Conservation (phyloP, 75 land plant genomes). For the Selaginella moellendorffii region DNA sequence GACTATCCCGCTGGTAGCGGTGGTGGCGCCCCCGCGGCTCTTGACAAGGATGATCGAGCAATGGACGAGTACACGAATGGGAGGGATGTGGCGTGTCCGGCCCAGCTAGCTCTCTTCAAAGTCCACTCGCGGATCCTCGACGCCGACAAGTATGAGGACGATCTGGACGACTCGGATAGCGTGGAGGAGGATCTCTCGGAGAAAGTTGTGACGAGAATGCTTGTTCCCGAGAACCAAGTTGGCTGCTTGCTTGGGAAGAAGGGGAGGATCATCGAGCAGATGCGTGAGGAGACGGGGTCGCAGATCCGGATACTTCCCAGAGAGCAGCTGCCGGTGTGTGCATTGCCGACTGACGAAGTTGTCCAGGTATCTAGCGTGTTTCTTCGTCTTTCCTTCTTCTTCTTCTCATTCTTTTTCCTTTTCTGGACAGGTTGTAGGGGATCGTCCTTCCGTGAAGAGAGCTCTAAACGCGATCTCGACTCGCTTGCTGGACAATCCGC, state of each 20-base stretch:
- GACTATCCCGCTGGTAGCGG: background rate
- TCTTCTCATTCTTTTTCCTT: too few species aligned
- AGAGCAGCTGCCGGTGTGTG: slow-evolving; percentile 61
- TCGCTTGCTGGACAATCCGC: slow-evolving; percentile 41
- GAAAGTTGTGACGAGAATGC: slow-evolving; percentile 30
- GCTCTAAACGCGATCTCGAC: slow-evolving; percentile 44
- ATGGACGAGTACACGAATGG: slow-evolving; percentile 7
- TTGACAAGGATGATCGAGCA: background rate
- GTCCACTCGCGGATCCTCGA: slow-evolving; percentile 46
- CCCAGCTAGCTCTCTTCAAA: slow-evolving; percentile 44
- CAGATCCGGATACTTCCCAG: slow-evolving; percentile 58
- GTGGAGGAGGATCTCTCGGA: background rate
- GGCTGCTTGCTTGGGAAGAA: slow-evolving; percentile 57
- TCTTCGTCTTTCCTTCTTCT: too few species aligned
- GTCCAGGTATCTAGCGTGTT: slow-evolving; percentile 36
- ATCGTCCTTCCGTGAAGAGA: slow-evolving; percentile 29
- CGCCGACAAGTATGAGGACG: slow-evolving; percentile 4
- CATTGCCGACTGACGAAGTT: slow-evolving; percentile 42
- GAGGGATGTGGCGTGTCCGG: slow-evolving; percentile 36
- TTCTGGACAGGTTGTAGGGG: slow-evolving; percentile 48
- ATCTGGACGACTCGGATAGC: background rate
- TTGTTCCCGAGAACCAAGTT: slow-evolving; percentile 53
- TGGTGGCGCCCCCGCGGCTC: background rate
- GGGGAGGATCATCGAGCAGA: slow-evolving; percentile 57
- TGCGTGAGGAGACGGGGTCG: slow-evolving; percentile 63